Percentiles rank a stretch among this genome's conserved stretches.
phyloP scores from a whole-genome alignment of 2,329 filamentous ascomycete species.

The Pseudogymnoascus sp. region DNA sequence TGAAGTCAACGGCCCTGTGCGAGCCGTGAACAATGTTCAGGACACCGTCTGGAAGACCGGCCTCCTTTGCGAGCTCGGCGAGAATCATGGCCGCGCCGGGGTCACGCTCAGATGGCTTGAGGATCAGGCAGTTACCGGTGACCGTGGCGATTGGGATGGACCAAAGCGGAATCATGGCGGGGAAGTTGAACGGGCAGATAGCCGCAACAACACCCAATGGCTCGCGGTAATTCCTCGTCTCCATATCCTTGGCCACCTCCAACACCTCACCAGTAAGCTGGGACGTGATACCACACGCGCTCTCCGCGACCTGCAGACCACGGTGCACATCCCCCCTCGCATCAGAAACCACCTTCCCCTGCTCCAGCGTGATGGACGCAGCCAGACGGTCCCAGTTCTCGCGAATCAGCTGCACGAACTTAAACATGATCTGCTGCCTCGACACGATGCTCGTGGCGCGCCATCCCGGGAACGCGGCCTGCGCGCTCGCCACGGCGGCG shows the following conservation, averaged over 20 bases:
- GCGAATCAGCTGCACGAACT: constrained; percentile 69
- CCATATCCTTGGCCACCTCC: constrained; percentile 85
- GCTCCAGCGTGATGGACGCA: constrained; percentile 78
- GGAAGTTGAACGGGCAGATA: constrained; percentile 88
- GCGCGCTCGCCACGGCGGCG: constrained; percentile 66
- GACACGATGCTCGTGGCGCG: constrained; percentile 62
- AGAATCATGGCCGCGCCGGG: constrained; percentile 81
- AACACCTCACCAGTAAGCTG: constrained; percentile 77
- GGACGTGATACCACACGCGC: constrained; percentile 71
- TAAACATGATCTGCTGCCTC: constrained; percentile 82
- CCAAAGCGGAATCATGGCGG: constrained; percentile 91
- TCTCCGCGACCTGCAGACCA: constrained; percentile 78
- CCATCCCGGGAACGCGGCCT: constrained; percentile 71
- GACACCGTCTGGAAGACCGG: constrained; percentile 74
- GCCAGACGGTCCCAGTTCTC: constrained; percentile 82
- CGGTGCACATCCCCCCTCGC: constrained; percentile 75
- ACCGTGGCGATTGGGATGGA: constrained; percentile 78
- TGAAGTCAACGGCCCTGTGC: constrained; percentile 76
- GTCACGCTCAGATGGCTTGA: constrained; percentile 83
- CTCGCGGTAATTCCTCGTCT: constrained; percentile 75
- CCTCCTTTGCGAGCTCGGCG: constrained; percentile 70
- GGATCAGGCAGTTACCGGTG: constrained; percentile 74
- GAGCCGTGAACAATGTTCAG: constrained; percentile 78
- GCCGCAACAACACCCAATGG: constrained; percentile 74
- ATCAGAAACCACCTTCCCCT: constrained; percentile 83